phyloP scores from a whole-genome alignment of 169 alveolate species.

The Plasmodium gallinaceum region DNA sequence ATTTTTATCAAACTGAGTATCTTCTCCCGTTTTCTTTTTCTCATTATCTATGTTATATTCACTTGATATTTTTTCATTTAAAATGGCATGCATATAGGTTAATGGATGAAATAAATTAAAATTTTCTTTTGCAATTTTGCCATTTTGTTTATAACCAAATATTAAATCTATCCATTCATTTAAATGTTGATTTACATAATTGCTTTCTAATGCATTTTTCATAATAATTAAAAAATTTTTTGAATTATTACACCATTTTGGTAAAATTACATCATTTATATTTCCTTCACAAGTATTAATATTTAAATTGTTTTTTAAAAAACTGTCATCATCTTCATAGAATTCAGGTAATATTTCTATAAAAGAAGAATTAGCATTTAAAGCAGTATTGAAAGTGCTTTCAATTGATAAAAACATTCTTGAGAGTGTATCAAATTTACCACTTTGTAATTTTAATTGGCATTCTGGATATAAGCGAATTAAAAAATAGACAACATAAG shows the following conservation, averaged over 20 bases:
- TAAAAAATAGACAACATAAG: conserved; percentile 95
- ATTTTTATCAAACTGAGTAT: conserved; percentile 42
- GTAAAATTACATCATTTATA: conserved; percentile 90
- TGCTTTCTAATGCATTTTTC: conserved; percentile 96
- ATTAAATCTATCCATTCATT: conserved; percentile 97
- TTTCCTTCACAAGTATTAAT: conserved; percentile 84
- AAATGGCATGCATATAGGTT: conserved; percentile 87
- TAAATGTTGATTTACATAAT: conserved; percentile 92
- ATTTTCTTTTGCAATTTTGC: conserved; percentile 78
- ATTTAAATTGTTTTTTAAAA: conserved; percentile 89
- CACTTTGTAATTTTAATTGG: conserved; percentile 95
- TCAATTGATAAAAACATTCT: conserved; percentile 84
- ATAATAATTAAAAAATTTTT: conserved; percentile 82
- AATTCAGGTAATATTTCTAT: conserved; percentile 96
- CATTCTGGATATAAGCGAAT: conserved; percentile 95
- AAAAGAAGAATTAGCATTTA: conserved; percentile 89
- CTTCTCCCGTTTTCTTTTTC: conserved; percentile 55
- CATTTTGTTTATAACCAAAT: conserved; percentile 94
- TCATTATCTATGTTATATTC: conserved; percentile 32
- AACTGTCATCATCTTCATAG: conserved; percentile 89
- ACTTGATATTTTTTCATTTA: conserved; percentile 58
- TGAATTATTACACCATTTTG: conserved; percentile 90
- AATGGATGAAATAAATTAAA: conserved; percentile 92
- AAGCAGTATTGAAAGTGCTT: conserved; percentile 82
- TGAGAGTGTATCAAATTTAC: conserved; percentile 91